These are phyloP conservation scores for Sclerotinia borealis DNA, from an alignment of 2,329 filamentous ascomycete genomes.

Conservation along the genomic window DNA sequence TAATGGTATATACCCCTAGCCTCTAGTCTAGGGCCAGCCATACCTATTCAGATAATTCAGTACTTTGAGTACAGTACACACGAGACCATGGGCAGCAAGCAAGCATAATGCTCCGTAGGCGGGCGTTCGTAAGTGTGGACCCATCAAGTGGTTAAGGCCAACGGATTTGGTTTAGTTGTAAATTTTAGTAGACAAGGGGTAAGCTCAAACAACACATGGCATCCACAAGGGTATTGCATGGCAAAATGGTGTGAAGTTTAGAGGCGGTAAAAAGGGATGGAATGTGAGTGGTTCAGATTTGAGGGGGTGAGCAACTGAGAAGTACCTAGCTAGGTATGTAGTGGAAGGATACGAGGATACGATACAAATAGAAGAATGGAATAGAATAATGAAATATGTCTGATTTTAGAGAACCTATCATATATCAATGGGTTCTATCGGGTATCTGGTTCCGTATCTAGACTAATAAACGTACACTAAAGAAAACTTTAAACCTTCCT, in stretches of 20 bases:
- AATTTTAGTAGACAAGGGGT: background rate
- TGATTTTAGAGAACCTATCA: too few species aligned
- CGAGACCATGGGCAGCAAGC: background rate
- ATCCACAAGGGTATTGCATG: background rate
- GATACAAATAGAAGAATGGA: background rate
- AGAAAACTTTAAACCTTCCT: too few species aligned
- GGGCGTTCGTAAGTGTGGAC: background rate
- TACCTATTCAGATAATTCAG: background rate
- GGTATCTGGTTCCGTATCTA: too few species aligned
- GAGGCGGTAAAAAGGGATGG: background rate
- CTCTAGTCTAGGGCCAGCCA: background rate
- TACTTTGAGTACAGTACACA: background rate
- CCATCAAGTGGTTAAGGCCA: background rate
- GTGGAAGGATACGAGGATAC: background rate
- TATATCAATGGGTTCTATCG: too few species aligned
- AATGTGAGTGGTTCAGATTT: background rate
- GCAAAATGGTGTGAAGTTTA: too few species aligned
- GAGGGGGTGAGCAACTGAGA: too few species aligned
- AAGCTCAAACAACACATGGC: conserved; percentile 1
- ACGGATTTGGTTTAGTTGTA: background rate
- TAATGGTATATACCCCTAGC: background rate
- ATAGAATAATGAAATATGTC: too few species aligned
- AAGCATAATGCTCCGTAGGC: background rate
- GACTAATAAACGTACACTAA: too few species aligned
- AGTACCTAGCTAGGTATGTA: too few species aligned